Percentiles rank a stretch among this genome's conserved stretches.
These are phyloP conservation scores for Pseudevernia furfuracea DNA, from an alignment of 495 filamentous ascomycete species.

Conservation along the genomic window DNA sequence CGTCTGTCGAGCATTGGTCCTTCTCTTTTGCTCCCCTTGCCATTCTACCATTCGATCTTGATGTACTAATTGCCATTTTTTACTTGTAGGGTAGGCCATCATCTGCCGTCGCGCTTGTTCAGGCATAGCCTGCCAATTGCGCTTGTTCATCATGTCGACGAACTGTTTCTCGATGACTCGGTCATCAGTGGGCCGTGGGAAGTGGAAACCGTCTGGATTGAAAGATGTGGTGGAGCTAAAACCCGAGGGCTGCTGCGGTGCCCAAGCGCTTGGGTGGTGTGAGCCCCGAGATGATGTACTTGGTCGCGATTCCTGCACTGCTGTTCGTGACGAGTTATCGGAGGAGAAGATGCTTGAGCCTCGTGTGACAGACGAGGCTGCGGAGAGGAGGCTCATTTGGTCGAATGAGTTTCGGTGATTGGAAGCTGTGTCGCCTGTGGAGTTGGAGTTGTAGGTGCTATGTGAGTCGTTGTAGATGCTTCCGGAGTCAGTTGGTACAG, in stretches of 20 bases:
- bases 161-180: conserved; percentile 87
- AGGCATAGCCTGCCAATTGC: conserved; percentile 94
- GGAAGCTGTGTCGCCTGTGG: conserved; percentile 57
- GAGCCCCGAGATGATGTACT: conserved; percentile 25
- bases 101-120: conserved; percentile 92
- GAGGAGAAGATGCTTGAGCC: conserved; percentile 57
- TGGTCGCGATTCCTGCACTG: conserved; percentile 32
- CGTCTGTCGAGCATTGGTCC: conserved; percentile 58
- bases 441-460: conserved; percentile 59
- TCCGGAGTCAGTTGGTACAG: conserved; percentile 54
- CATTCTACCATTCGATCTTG: conserved; percentile 89
- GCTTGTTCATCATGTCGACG: conserved; percentile 88
- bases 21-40: conserved; percentile 88
- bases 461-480: conserved; percentile 43
- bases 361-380: conserved; percentile 51
- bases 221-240: conserved; percentile 45
- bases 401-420: conserved; percentile 66
- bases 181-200: conserved; percentile 72
- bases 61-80: conserved; percentile 96
- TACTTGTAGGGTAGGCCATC: conserved; percentile 82
- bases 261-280: conserved; percentile 25
- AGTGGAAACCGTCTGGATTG: conserved; percentile 51
- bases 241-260: conserved; percentile 37
- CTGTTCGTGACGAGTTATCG: conserved; percentile 55
- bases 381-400: conserved; percentile 57